These are phyloP conservation scores for Termitomyces bulborhizus DNA, from an alignment of 768 basidiomycete species.

Conservation along the genomic window DNA sequence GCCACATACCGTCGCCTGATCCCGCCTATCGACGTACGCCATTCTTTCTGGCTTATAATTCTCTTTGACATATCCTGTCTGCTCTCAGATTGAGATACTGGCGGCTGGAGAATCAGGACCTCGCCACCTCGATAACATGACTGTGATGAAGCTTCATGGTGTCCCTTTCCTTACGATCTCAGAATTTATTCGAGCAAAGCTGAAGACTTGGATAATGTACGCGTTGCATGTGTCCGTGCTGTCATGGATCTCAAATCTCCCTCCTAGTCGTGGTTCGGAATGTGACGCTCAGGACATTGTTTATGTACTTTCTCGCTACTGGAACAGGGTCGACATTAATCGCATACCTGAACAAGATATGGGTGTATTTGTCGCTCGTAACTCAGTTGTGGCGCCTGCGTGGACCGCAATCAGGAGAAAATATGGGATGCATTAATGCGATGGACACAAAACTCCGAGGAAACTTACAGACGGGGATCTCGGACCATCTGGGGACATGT, in stretches of 20 bases:
- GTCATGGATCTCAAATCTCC: constrained; percentile 12
- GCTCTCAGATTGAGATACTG: constrained; percentile 68
- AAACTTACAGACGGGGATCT: background rate
- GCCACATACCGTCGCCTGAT: constrained; percentile 70
- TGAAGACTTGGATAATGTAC: constrained; percentile 79
- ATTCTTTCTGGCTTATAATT: background rate
- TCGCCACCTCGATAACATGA: constrained; percentile 60
- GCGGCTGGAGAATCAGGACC: constrained; percentile 80
- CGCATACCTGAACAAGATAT: constrained; percentile 84
- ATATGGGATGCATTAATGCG: constrained; percentile 47
- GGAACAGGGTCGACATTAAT: constrained; percentile 82
- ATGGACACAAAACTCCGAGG: constrained; percentile 2
- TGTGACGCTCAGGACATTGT: constrained; percentile 74
- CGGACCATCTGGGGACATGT: background rate
- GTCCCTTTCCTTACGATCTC: constrained; percentile 81
- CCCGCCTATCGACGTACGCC: constrained; percentile 68
- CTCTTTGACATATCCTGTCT: constrained; percentile 3
- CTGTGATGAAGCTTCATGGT: constrained; percentile 60
- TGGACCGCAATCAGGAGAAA: constrained; percentile 74
- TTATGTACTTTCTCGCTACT: constrained; percentile 65
- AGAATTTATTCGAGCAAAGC: constrained; percentile 81
- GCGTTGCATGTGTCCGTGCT: constrained; percentile 18
- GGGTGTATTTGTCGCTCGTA: constrained; percentile 61
- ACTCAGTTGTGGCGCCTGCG: constrained; percentile 57
- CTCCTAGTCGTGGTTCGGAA: constrained; percentile 57